phyloP scores from a whole-genome alignment of 1,284 basidiomycete species.

The Flammula alnicola region DNA sequence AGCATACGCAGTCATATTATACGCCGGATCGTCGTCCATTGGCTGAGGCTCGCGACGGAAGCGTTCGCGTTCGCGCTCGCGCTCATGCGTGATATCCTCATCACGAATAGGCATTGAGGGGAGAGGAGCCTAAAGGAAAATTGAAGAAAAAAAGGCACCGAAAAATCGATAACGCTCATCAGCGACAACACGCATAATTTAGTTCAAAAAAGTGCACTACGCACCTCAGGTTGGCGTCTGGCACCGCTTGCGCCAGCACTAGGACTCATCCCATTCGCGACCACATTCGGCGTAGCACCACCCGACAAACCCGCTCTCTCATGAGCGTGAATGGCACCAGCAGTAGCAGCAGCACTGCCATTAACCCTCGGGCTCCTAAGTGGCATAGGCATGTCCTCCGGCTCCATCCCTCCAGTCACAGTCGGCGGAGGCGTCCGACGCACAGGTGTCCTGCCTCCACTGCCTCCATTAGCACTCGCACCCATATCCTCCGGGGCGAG shows the following conservation, averaged over 20 bases:
- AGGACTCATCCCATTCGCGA: conserved; percentile 4
- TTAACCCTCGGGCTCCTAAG: conserved; percentile 16
- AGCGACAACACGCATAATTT: not conserved
- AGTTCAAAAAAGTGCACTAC: not conserved
- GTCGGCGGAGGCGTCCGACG: conserved; percentile 3
- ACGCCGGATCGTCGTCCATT: conserved; percentile 3
- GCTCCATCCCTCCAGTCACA: not conserved
- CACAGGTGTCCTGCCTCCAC: conserved; percentile 5
- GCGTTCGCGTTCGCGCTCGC: not conserved
- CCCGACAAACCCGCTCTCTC: not conserved
- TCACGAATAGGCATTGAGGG: not conserved
- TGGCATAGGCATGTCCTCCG: conserved; percentile 3
- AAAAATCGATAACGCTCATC: not conserved
- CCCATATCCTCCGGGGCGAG: conserved; percentile 13
- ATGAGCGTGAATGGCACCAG: not conserved
- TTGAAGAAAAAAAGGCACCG: not conserved
- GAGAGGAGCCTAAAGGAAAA: conserved; percentile 2
- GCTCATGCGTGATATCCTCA: not conserved
- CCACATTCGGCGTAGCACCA: not conserved
- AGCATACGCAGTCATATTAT: conserved; percentile 9
- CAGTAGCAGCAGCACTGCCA: conserved; percentile 3
- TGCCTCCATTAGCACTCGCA: not conserved
- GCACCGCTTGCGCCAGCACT: not conserved
- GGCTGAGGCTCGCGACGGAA: conserved; percentile 1
- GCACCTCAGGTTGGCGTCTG: conserved; percentile 9